phyloP scores from a whole-genome alignment of 148 eudicot species.

The Rhododendron ferrugineum region DNA sequence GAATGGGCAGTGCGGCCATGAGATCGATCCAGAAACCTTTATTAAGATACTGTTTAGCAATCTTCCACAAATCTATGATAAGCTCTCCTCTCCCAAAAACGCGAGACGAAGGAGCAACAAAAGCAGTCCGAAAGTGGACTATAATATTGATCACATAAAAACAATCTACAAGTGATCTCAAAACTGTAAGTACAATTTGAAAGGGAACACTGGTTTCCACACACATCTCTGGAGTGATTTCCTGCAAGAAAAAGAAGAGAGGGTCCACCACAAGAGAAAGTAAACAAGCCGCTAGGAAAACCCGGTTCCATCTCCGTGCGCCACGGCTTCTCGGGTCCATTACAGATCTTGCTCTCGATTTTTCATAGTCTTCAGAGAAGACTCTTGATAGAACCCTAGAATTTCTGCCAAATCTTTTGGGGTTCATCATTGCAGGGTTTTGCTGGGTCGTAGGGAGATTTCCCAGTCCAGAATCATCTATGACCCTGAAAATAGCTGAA shows the following conservation, averaged over 20 bases:
- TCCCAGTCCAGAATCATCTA: neutral
- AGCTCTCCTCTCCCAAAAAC: conserved; percentile 86
- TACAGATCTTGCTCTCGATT: conserved; percentile 36
- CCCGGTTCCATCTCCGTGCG: conserved; percentile 47
- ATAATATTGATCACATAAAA: conserved; percentile 60
- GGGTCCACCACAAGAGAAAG: conserved; percentile 70
- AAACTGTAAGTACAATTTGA: conserved; percentile 40
- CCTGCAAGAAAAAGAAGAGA: conserved; percentile 64
- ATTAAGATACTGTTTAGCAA: conserved; percentile 47
- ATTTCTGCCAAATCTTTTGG: conserved; percentile 9
- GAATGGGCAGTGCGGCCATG: conserved; percentile 73
- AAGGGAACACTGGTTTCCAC: conserved; percentile 39
- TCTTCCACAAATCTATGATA: conserved; percentile 52
- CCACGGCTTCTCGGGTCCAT: conserved; percentile 53
- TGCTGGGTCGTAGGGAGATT: neutral
- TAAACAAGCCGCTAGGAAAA: conserved; percentile 48
- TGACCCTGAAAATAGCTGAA: neutral
- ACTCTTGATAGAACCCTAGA: conserved; percentile 56
- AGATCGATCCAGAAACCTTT: conserved; percentile 56
- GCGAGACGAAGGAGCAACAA: conserved; percentile 76
- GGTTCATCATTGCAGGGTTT: neutral
- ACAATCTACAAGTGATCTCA: conserved; percentile 52
- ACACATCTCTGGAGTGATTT: conserved; percentile 33
- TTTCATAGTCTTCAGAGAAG: conserved; percentile 64
- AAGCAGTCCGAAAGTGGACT: conserved; percentile 74